phyloP scores from a whole-genome alignment of 495 filamentous ascomycete genomes.

The Aspergillus cavernicola region DNA sequence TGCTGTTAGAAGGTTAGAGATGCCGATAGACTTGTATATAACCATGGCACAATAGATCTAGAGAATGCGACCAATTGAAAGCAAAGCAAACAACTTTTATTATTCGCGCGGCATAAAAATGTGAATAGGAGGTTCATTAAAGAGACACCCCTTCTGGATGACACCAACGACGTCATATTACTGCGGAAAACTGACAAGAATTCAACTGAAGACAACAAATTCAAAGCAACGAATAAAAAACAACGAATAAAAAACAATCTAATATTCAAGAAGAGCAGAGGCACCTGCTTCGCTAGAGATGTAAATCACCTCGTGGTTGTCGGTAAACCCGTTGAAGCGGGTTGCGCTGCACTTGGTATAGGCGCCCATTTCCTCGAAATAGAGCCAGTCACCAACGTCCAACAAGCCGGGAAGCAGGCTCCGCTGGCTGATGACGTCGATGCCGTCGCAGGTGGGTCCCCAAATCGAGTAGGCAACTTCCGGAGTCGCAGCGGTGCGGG shows the following conservation, averaged over 20 bases:
- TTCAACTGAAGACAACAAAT: neutral
- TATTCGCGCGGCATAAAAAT: neutral
- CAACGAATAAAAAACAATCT: slow-evolving; percentile 12
- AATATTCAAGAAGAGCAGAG: slow-evolving; percentile 64
- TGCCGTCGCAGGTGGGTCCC: slow-evolving; percentile 97
- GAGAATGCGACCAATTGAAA: neutral
- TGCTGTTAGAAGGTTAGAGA: no score
- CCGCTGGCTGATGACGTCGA: slow-evolving; percentile 82
- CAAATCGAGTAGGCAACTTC: slow-evolving; percentile 81
- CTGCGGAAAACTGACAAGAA: no score
- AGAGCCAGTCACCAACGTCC: slow-evolving; percentile 94
- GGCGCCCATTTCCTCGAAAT: slow-evolving; percentile 97
- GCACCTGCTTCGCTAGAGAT: slow-evolving; percentile 90
- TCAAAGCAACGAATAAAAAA: slow-evolving; percentile 8
- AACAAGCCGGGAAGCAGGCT: slow-evolving; percentile 69
- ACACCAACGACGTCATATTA: no score
- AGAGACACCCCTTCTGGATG: no score
- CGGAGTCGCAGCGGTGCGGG: slow-evolving; percentile 46
- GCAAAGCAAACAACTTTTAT: no score
- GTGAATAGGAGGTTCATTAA: neutral
- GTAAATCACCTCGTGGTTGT: slow-evolving; percentile 89
- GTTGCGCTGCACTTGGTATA: slow-evolving; percentile 98
- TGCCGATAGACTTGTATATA: no score
- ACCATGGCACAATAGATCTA: neutral
- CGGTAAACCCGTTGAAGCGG: slow-evolving; percentile 95